A percentile compares a stretch with the other conserved stretches of the same genome.
Conservation (phyloP, 352 stramenopile genomes). For the Globisporangium orthogonon region DNA sequence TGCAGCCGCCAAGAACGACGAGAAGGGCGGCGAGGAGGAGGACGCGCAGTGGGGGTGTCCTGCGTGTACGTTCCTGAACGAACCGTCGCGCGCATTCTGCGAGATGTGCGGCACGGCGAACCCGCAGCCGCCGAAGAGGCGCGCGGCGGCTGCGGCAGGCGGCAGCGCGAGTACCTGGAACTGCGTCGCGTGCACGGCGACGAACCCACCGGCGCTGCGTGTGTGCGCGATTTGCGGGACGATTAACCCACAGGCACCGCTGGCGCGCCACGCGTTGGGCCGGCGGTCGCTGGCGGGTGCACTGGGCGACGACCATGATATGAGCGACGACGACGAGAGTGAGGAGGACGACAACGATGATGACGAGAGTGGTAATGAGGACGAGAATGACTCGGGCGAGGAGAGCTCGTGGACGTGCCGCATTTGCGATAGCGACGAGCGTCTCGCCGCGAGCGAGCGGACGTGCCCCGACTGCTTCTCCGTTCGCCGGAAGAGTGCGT, state of each 20-base stretch:
- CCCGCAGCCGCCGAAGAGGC: slow-evolving; percentile 18
- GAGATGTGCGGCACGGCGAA: slow-evolving; percentile 74
- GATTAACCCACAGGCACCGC: slow-evolving; percentile 52
- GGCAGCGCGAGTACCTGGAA: slow-evolving; percentile 35
- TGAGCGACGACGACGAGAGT: slow-evolving; percentile 19
- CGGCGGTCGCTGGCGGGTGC: slow-evolving; percentile 16
- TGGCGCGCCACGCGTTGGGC: slow-evolving; percentile 13
- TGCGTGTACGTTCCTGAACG: slow-evolving; percentile 70
- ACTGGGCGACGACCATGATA: slow-evolving; percentile 15
- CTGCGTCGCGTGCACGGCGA: slow-evolving; percentile 67
- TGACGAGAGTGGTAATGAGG: slow-evolving; percentile 10
- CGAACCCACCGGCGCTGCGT: slow-evolving; percentile 42
- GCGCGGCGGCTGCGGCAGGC: neutral
- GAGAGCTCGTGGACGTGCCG: slow-evolving; percentile 26
- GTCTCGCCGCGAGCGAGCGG: slow-evolving; percentile 12
- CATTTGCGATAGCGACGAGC: slow-evolving; percentile 18
- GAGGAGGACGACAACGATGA: slow-evolving; percentile 24
- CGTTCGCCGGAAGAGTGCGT: slow-evolving; percentile 16
- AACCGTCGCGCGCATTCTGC: slow-evolving; percentile 46
- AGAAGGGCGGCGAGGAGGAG: slow-evolving; percentile 4
- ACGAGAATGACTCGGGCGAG: slow-evolving; percentile 1
- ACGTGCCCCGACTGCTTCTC: slow-evolving; percentile 36
- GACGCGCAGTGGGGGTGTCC: slow-evolving; percentile 46
- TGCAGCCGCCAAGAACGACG: no score
- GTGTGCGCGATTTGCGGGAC: slow-evolving; percentile 53